A percentile compares a stretch with the other conserved stretches of the same genome.
phyloP scores from a whole-genome alignment of 2,329 filamentous ascomycete genomes.

The Emergomyces orientalis region DNA sequence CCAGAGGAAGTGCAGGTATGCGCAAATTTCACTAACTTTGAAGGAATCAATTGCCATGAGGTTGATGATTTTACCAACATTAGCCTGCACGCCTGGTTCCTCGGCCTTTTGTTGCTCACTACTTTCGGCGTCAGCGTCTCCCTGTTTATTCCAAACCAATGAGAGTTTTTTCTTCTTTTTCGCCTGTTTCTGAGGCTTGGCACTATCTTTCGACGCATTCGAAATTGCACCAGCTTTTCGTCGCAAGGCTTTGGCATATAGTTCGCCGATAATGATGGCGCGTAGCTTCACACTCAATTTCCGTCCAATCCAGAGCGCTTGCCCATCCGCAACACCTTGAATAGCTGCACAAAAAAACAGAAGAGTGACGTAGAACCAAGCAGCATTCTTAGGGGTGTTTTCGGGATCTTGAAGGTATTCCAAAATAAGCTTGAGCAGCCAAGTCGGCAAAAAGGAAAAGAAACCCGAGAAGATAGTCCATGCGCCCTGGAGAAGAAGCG shows the following conservation, averaged over 20 bases:
- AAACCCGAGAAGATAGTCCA: conserved; percentile 73
- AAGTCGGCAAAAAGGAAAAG: conserved; percentile 83
- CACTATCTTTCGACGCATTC: conserved; percentile 62
- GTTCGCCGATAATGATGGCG: conserved; percentile 92
- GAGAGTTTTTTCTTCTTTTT: conserved; percentile 41
- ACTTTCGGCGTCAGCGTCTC: conserved; percentile 17
- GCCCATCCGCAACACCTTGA: conserved; percentile 72
- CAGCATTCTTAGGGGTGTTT: conserved; percentile 67
- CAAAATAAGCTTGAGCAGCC: conserved; percentile 82
- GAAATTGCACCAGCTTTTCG: conserved; percentile 73
- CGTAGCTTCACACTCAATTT: conserved; percentile 89
- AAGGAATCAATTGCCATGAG: conserved; percentile 99
- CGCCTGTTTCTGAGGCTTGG: conserved; percentile 30
- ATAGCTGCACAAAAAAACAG: conserved; percentile 74
- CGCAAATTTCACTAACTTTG: conserved; percentile 90
- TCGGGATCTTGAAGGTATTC: conserved; percentile 85
- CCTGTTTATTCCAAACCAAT: conserved; percentile 47
- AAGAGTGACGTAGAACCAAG: conserved; percentile 91
- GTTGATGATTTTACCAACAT: conserved; percentile 97
- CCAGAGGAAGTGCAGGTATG: conserved; percentile 93
- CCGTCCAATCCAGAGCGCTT: conserved; percentile 85
- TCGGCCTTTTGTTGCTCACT: conserved; percentile 20
- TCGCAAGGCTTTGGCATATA: conserved; percentile 90
- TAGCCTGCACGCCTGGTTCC: conserved; percentile 63
- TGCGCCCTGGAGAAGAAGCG: conserved; percentile 64